These are phyloP conservation scores for Xeromyces bisporus DNA, from an alignment of 495 filamentous ascomycete genomes.

Conservation along the genomic window DNA sequence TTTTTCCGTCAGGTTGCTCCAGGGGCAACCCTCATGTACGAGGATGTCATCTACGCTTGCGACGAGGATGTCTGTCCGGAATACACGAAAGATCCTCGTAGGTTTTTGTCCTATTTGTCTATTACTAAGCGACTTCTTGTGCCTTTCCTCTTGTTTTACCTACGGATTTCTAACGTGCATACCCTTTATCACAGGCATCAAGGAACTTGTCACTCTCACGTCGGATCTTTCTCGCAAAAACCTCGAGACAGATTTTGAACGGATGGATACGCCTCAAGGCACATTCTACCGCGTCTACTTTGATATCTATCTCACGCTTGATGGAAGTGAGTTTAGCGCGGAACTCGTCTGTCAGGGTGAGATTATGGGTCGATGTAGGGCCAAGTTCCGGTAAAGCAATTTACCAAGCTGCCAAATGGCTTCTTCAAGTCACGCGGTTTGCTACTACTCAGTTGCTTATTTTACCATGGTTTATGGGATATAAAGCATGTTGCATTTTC, in stretches of 20 bases:
- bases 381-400: constrained; percentile 47
- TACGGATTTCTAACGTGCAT: constrained; percentile 3
- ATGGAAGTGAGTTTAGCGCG: constrained; percentile 94
- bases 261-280: constrained; percentile 97
- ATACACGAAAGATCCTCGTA: constrained; percentile 98
- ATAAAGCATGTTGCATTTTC: neutral
- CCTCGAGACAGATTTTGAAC: constrained; percentile 95
- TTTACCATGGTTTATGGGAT: no score
- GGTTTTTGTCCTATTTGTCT: constrained; percentile 22
- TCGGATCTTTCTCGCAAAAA: constrained; percentile 96
- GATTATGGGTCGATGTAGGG: constrained; percentile 92
- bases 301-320: constrained; percentile 81
- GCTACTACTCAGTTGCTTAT: no score
- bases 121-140: no score
- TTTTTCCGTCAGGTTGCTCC: constrained; percentile 98
- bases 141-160: no score
- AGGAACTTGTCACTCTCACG: constrained; percentile 95
- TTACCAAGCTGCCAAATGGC: no score
- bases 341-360: constrained; percentile 97
- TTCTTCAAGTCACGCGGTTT: no score
- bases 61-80: constrained; percentile 97
- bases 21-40: constrained; percentile 96
- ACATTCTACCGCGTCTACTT: constrained; percentile 86
- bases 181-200: constrained; percentile 53
- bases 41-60: constrained; percentile 95